A percentile compares a stretch with the other conserved stretches of the same genome.
phyloP scores from a whole-genome alignment of 2,329 filamentous ascomycete genomes.

The Dryadomyces quercus-mongolicae region DNA sequence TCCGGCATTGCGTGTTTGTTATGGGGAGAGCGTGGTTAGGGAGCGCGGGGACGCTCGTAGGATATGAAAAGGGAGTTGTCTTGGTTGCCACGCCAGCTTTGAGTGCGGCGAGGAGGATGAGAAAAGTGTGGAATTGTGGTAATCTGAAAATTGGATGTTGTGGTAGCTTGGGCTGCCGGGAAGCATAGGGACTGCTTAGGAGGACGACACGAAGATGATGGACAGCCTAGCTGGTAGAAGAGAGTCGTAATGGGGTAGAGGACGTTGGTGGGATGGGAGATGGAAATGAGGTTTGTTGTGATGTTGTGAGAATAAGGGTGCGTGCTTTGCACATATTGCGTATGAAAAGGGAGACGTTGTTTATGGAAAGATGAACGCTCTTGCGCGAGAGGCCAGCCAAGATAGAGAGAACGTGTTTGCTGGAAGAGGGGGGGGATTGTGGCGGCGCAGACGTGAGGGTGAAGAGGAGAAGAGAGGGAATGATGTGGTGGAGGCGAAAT shows the following conservation, averaged over 20 bases:
- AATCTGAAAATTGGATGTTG: not conserved
- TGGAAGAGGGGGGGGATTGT: no score
- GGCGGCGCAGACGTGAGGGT: not conserved
- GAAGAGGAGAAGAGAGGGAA: not conserved
- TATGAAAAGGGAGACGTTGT: not conserved
- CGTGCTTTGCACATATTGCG: conserved; percentile 16
- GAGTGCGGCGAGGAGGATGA: not conserved
- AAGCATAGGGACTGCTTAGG: conserved; percentile 4
- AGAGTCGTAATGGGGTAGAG: not conserved
- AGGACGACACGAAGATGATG: not conserved
- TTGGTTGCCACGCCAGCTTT: not conserved
- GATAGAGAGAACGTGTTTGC: not conserved
- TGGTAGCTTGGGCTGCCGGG: not conserved
- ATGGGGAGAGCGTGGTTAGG: not conserved
- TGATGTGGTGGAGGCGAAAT: not conserved
- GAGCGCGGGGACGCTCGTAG: conserved; percentile 1
- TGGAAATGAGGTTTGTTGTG: not conserved
- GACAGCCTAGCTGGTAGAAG: not conserved
- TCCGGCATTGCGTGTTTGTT: conserved; percentile 20
- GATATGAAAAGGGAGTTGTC: not conserved
- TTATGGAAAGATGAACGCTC: not conserved
- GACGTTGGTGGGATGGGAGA: not conserved
- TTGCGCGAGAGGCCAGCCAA: conserved; percentile 4
- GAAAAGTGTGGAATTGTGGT: not conserved
- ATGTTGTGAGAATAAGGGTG: conserved; percentile 10